Evolutionary conservation across 1,284 basidiomycete genomes (phyloP).

Genomic region (Inonotus obliquus): DNA sequence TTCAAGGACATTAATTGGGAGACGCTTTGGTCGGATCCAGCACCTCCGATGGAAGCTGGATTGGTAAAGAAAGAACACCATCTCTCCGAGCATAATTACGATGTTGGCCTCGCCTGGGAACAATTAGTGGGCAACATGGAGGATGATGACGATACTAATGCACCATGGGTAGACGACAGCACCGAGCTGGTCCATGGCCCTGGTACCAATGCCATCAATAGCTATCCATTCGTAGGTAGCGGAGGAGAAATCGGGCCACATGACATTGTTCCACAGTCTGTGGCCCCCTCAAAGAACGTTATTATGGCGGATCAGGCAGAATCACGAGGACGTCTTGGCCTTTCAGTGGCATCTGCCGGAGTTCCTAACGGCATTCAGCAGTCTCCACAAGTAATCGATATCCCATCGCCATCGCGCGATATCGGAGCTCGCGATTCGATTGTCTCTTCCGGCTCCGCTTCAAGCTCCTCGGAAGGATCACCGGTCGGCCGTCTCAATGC

Average conservation of each 20-base stretch:
- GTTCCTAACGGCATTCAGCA: not conserved
- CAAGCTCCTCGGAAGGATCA: constrained; percentile 47
- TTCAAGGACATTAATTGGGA: constrained; percentile 68
- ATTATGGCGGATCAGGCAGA: not conserved
- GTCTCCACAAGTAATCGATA: constrained; percentile 26
- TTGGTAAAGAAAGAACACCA: constrained; percentile 45
- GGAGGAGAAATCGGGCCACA: constrained; percentile 30
- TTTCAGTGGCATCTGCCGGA: not conserved
- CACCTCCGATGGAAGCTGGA: constrained; percentile 49
- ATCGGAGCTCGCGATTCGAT: not conserved
- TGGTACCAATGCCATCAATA: not conserved
- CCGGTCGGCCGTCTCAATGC: constrained; percentile 37
- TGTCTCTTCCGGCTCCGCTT: constrained; percentile 27
- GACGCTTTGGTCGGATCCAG: constrained; percentile 66
- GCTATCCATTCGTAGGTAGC: constrained; percentile 16
- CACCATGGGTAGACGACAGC: constrained; percentile 32
- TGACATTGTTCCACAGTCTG: constrained; percentile 15
- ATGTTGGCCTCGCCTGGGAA: constrained; percentile 54
- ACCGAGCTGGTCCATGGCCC: constrained; percentile 2
- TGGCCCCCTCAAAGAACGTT: not conserved
- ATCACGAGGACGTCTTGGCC: constrained; percentile 9
- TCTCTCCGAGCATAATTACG: constrained; percentile 34
- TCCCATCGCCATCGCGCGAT: constrained; percentile 27
- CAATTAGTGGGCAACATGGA: constrained; percentile 32
- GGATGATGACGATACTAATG: constrained; percentile 29